Evolutionary conservation across 2,329 filamentous ascomycete genomes (phyloP), one percentile per base, ranked within the genome.

Genomic region (Colletotrichum chlorophyti): DNA sequence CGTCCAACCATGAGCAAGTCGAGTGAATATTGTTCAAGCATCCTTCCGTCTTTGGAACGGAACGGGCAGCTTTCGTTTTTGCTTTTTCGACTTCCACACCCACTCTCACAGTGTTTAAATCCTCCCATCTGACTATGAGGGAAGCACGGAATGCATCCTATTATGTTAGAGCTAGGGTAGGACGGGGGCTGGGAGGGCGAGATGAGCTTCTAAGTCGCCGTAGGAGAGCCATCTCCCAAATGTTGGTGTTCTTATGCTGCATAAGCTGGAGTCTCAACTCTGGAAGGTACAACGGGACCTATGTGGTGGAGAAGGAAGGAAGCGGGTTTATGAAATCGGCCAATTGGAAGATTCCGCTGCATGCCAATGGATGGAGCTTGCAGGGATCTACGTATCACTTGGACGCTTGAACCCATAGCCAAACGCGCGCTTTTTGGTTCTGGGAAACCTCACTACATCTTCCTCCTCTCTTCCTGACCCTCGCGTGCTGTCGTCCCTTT

Each of bases 291-390:
- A 43, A 32, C 11, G 9, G 19, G 15, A 17, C 45, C 38, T 37
- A 27, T 29, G 24, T 17, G 46, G 24, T 49, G 46, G 34, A 17
- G 24, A 21, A 26, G n/a, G n/a, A 14, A 43, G 15, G 19, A n/a
- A 41, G 15, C 21, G 21, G 41, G n/a, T 21, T 26, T 37, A 21
- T 3, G 24, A 14, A n/a, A 15, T 29, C 26, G 4, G 17, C 51
- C 57, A 60, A 60, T 57, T 15, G 52, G 51, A 45, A 43, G 14
- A 43, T 29, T 41, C 50, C 55, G 37, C 42, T 31, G 26, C 23
- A 45, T 35, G 38, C 37, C 49, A 42, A 29, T 34, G 29, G 15
- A 53, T 38, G 50, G 42, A 24, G 47, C 17, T 46, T 42, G 49
- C 50, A 48, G 35, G 54, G 49, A 21, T 47, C 21, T 34, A 31